These are phyloP conservation scores for Plectosphaerella sp. DNA, from an alignment of 2,329 filamentous ascomycete species.

Conservation along the genomic window DNA sequence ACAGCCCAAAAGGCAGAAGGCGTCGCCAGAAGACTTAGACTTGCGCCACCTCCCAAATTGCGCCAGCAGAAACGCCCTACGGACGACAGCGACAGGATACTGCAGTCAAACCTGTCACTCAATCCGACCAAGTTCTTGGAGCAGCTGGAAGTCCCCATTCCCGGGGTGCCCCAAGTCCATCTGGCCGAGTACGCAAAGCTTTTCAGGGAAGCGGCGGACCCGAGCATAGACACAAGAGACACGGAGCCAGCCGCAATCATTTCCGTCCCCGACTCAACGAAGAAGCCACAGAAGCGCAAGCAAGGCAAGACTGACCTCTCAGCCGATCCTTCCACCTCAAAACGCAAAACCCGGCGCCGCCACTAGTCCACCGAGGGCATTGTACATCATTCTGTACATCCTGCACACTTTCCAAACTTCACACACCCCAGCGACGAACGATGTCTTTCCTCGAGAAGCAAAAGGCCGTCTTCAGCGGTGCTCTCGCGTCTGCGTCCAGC, in stretches of 20 bases:
- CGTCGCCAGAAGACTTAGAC: too few species aligned
- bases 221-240: not conserved
- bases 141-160: not conserved
- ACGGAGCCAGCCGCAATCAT: not conserved
- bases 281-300: too few species aligned
- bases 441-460: constrained; percentile 67
- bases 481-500: constrained; percentile 57
- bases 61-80: not conserved
- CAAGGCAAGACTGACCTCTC: too few species aligned
- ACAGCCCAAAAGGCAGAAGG: too few species aligned
- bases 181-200: not conserved
- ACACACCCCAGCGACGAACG: constrained; percentile 27
- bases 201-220: not conserved
- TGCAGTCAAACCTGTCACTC: not conserved
- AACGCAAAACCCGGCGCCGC: too few species aligned
- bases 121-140: not conserved
- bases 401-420: not conserved
- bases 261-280: too few species aligned
- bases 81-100: not conserved
- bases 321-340: too few species aligned
- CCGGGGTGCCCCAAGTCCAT: not conserved
- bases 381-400: too few species aligned
- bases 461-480: constrained; percentile 57
- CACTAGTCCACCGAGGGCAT: too few species aligned
- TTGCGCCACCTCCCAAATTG: not conserved